phyloP scores from a whole-genome alignment of 2,329 filamentous ascomycete genomes.

The Dothideomycetes sp. region DNA sequence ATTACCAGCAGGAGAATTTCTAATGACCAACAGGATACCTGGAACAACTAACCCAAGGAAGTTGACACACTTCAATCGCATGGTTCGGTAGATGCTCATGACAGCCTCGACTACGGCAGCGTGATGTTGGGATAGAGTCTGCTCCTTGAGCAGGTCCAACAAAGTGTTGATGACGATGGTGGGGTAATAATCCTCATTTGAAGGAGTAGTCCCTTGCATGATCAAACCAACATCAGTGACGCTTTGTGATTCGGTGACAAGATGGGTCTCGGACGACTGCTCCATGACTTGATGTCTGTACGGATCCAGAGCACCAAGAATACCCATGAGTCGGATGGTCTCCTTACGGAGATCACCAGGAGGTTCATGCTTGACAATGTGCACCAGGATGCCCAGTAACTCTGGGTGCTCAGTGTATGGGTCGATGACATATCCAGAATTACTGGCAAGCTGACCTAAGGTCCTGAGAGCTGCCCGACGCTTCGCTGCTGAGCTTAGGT shows the following conservation, averaged over 20 bases:
- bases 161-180: constrained; percentile 96
- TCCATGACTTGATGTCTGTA: constrained; percentile 96
- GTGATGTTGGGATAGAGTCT: constrained; percentile 82
- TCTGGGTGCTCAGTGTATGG: constrained; percentile 94
- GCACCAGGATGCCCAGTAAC: constrained; percentile 82
- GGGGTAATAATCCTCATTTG: constrained; percentile 96
- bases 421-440: constrained; percentile 94
- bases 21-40: constrained; percentile 83
- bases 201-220: constrained; percentile 94
- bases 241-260: constrained; percentile 54
- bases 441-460: constrained; percentile 84
- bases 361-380: constrained; percentile 88
- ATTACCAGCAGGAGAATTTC: constrained; percentile 64
- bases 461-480: constrained; percentile 85
- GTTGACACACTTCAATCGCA: constrained; percentile 90
- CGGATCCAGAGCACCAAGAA: constrained; percentile 86
- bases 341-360: constrained; percentile 79
- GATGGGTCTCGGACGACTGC: constrained; percentile 71
- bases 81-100: constrained; percentile 96
- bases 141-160: constrained; percentile 83
- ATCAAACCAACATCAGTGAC: constrained; percentile 93
- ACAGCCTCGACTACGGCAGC: constrained; percentile 93
- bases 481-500: constrained; percentile 82
- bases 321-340: constrained; percentile 93
- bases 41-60: constrained; percentile 93